Evolutionary conservation across 1,139 yeast species (phyloP), one percentile per base, ranked within the genome.

Genomic region (Candida labiduridarum): DNA sequence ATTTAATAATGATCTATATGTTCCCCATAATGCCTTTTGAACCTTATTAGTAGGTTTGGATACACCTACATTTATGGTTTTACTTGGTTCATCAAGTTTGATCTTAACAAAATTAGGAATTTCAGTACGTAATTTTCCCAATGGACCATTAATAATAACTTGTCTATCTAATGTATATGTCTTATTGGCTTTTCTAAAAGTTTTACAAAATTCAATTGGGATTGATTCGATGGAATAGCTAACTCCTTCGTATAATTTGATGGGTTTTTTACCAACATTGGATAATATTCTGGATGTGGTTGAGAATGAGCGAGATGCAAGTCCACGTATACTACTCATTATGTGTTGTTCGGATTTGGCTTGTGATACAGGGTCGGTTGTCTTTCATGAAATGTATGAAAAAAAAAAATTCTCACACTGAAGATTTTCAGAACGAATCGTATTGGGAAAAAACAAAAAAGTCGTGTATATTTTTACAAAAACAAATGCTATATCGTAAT

Each of bases 1-100:
- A 61, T 84, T 83, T 46, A 95, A 68, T 52, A 87, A 76, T 0
- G 96, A 81, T 63, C 99, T 82, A 45, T 89, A 80, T 8, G 99
- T 94, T 12, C 99, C 99, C 99, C 99, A 95, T 83, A 94, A 83
- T 34, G 95, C 76, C 56, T 87, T 82, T 72, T 95, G 99, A 49
- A 82, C 75, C 62, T 82, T 86, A 61, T 81, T 76, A 1, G 67
- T 66, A 5, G 85, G 75, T 62, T 89, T 79, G 33, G 73, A 68
- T 5, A 94, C 89, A 1, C 72, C 56, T 1, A 94, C 85, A 7
- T 63, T 61, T 15, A 89, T 65, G 50, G 73, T 72, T 41, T 72
- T 73, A 42, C 62, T 59, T n/a, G 44, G 47, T 18, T 47, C 47
- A 12, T 65, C 61, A 11, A 59, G 54, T 10, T 59, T 60, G 6